Evolutionary conservation across 1,284 basidiomycete species (phyloP), one percentile per base, ranked within the genome.

Genomic region (Microbotryomycetes sp.): DNA sequence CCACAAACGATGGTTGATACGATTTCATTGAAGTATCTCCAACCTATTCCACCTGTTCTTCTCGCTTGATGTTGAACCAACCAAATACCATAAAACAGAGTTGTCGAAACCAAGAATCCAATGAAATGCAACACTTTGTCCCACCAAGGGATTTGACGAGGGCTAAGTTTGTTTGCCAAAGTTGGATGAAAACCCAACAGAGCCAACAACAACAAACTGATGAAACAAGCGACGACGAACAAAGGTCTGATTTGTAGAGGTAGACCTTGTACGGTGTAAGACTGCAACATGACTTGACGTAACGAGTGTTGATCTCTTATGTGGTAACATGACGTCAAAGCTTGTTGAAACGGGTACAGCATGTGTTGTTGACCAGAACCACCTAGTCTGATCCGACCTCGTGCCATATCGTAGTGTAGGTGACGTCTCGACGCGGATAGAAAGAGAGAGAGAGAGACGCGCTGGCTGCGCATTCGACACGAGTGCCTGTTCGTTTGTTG

Each of bases 51-150:
- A 89, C 74, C 88, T 81, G 64, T 86, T 78, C 64, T 57, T 14
- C 58, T 49, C 23, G 77, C 85, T 72, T 70, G 88, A 84, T 92
- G 88, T 66, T 92, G 89, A 14, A 92, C 85, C 68, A 90, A 88
- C 62, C 88, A 84, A 53, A 92, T 89, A 71, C 88, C 87, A 75
- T 90, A 93, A 76, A 92, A 92, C 6, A 90, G 81, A 5, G 78
- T 83, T 0, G 89, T 91, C 0, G 89, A 88, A 30, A 87, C 65
- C 62, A 80, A 80, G 69, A 94, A 86, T 74, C 88, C 89, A 25
- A 89, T 71, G 73, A 93, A 91, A 72, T 90, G 91, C 29, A 92
- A 77, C 15, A 92, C 71, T 77, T 92, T 91, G 81, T 88, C 87
- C 73, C 88, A 88, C 19, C 92, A 74, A 0, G 86, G 86, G 12